Base-by-base conservation (phyloP, 495 filamentous ascomycete species). In the Echria macrotheca region DNA sequence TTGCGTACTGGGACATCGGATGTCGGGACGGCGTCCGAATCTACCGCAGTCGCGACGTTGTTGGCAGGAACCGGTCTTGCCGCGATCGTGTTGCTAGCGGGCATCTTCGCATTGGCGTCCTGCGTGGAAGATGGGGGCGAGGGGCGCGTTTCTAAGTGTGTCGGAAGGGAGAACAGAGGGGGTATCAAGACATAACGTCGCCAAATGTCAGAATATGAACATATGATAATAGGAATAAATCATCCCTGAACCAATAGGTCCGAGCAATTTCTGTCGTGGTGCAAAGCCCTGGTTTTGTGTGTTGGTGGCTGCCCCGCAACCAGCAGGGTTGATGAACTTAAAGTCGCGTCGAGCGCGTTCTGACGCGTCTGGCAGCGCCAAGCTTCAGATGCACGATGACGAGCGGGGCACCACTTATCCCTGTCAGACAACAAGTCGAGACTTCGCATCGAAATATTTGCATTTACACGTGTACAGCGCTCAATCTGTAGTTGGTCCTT, bases 1-100 rank as follows among this genome's bases (percentile, higher is more conserved):
- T 67, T 72, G 39, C 54, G 47, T 29, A 17, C 40, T 24, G 26
- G 52, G 4, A 56, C 28, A 9, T 31, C 21, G 4, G 35, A 25
- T 5, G 10, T 31, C 9, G 40, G 6, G 2, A 33, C 9, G 1
- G 22, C 10, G 22, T 15, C 10, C 21, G 33, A 31, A 1, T 22
- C 25, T 33, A 22, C 17, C 11, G 12, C 23, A 26, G 19, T 14
- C 7, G 14, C 11, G 19, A 38, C 18, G 19, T 7, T 22, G 15
- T 21, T 12, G 9, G 14, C 46, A 10, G 8, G 15, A 12, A 12
- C n/a, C 6, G 2, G 1, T 29, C 22, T 17, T 14, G 3, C 11
- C 8, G 21, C n/a, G 29, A 33, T 23, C 15, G 39, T 12, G 25
- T n/a, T n/a, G n/a, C n/a, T n/a, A n/a, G n/a, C n/a, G n/a, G n/a